These are phyloP conservation scores for Inga oerstediana DNA, from an alignment of 306 rosid species.

Conservation along the genomic window DNA sequence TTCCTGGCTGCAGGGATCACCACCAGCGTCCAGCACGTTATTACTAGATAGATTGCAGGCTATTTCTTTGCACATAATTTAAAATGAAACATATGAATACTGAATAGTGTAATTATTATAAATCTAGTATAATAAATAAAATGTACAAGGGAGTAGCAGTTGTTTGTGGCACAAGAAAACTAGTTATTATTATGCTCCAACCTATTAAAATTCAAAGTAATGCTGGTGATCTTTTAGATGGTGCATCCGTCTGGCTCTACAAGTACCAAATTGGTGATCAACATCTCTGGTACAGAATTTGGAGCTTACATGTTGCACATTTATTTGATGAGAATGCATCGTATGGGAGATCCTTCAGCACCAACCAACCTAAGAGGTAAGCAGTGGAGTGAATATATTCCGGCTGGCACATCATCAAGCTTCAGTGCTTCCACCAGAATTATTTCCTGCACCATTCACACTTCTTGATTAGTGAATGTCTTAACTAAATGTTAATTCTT, in stretches of 20 bases:
- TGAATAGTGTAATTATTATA: too few species aligned
- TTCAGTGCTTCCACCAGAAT: constrained; percentile 89
- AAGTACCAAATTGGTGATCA: constrained; percentile 25
- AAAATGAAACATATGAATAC: too few species aligned
- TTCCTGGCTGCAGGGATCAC: neutral
- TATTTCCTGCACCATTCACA: constrained; percentile 62
- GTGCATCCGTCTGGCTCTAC: constrained; percentile 17
- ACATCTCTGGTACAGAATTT: neutral
- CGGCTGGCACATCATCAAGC: constrained; percentile 72
- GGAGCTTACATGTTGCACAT: constrained; percentile 7
- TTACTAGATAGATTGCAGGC: too few species aligned
- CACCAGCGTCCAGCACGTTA: neutral
- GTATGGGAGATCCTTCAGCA: constrained; percentile 89
- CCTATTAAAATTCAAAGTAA: constrained; percentile 8
- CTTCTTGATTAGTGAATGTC: constrained; percentile 22
- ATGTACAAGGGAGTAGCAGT: neutral
- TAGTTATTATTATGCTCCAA: constrained; percentile 23
- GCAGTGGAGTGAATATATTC: constrained; percentile 76
- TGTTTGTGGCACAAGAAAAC: neutral
- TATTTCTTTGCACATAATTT: too few species aligned
- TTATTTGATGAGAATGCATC: constrained; percentile 83
- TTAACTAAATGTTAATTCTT: constrained; percentile 14
- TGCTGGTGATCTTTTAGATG: constrained; percentile 29
- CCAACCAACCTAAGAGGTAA: constrained; percentile 87
- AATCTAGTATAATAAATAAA: neutral